These are phyloP conservation scores for Emergomyces orientalis DNA, from an alignment of 2,329 filamentous ascomycete genomes.

Conservation along the genomic window DNA sequence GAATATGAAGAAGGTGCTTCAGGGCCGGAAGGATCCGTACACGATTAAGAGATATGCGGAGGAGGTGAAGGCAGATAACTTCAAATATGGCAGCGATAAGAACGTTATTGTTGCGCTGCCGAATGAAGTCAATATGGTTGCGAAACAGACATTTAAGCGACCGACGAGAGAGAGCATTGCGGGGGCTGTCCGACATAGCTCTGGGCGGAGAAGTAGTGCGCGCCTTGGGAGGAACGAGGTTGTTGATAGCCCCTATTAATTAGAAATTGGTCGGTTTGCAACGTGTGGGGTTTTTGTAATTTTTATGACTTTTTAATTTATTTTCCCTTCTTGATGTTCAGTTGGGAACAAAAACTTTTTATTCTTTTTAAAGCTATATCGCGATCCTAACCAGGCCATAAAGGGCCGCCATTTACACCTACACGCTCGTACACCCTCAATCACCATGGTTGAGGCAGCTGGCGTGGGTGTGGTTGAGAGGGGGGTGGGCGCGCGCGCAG, in stretches of 20 bases:
- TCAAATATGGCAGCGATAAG: slow-evolving; percentile 94
- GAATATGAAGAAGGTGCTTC: slow-evolving; percentile 83
- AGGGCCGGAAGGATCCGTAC: slow-evolving; percentile 76
- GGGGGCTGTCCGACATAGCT: slow-evolving; percentile 42
- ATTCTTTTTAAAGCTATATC: no score
- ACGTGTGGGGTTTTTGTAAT: background rate
- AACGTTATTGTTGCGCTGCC: slow-evolving; percentile 95
- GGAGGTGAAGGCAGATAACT: slow-evolving; percentile 95
- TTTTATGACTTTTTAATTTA: background rate
- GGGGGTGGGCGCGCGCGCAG: no score
- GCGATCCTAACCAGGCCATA: no score
- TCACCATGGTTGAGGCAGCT: no score
- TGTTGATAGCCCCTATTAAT: slow-evolving; percentile 61
- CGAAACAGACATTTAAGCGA: slow-evolving; percentile 70
- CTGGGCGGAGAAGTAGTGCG: slow-evolving; percentile 43
- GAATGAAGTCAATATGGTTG: slow-evolving; percentile 97
- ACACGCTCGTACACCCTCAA: no score
- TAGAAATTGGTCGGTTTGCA: background rate
- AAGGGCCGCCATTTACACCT: no score
- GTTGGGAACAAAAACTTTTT: no score
- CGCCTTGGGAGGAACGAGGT: slow-evolving; percentile 64
- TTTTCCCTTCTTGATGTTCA: background rate
- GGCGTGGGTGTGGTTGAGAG: no score
- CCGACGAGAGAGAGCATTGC: slow-evolving; percentile 92
- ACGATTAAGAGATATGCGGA: slow-evolving; percentile 94